phyloP scores from a whole-genome alignment of 768 basidiomycete genomes.

The Auriscalpium vulgare region DNA sequence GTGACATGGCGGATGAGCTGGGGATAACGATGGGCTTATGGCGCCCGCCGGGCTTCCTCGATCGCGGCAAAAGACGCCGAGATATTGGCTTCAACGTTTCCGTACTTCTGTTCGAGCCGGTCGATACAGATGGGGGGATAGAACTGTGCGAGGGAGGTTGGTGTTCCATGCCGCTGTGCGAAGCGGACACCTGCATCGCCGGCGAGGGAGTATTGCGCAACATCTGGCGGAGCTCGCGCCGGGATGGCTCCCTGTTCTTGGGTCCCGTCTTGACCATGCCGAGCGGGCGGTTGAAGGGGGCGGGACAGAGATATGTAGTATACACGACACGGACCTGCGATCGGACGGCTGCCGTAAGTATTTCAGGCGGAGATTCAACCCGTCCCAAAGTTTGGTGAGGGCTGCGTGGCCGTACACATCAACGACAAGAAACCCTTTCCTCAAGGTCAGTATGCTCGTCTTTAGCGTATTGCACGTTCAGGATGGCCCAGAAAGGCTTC shows the following conservation, averaged over 20 bases:
- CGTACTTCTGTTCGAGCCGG: neutral
- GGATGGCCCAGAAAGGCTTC: neutral
- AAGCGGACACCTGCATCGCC: neutral
- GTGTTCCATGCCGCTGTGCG: neutral
- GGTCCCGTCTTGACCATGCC: slow-evolving; percentile 1
- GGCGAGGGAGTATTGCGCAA: neutral
- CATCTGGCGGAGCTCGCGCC: slow-evolving; percentile 5
- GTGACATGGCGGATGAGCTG: neutral
- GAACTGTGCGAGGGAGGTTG: neutral
- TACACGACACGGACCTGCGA: neutral
- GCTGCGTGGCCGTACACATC: slow-evolving; percentile 1
- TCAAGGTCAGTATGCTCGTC: slow-evolving; percentile 28
- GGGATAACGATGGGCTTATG: slow-evolving; percentile 6
- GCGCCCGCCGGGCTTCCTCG: slow-evolving; percentile 5
- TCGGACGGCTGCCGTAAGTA: neutral
- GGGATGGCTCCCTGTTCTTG: slow-evolving; percentile 2
- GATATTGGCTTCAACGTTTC: neutral
- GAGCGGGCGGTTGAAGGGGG: neutral
- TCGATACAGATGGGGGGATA: neutral
- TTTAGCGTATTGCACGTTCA: neutral
- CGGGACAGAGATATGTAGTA: neutral
- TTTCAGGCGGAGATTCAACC: slow-evolving; percentile 9
- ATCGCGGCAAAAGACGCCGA: slow-evolving; percentile 1
- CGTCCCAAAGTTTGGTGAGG: slow-evolving; percentile 2
- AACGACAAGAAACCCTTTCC: slow-evolving; percentile 24